A percentile compares a stretch with the other conserved stretches of the same genome.
Conservation (phyloP, 208 protist genomes). For the Crithidia bombi region DNA sequence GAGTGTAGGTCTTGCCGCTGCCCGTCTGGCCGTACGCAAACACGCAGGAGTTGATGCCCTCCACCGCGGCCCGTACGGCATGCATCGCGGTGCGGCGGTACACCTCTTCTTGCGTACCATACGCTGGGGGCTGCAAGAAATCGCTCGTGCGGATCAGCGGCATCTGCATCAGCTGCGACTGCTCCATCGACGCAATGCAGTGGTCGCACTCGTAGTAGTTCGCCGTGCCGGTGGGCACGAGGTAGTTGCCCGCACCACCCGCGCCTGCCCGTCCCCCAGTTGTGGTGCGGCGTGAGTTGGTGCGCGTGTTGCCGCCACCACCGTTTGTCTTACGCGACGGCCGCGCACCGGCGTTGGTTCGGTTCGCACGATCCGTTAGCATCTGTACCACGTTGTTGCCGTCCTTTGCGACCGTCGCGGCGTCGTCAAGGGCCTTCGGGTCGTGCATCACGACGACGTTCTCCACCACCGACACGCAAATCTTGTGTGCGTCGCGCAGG, state of each 20-base stretch:
- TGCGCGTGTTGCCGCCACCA: constrained; percentile 24
- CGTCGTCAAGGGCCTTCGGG: constrained; percentile 58
- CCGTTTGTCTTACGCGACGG: constrained; percentile 31
- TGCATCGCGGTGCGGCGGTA: constrained; percentile 69
- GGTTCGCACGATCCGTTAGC: constrained; percentile 47
- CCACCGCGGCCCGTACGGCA: constrained; percentile 73
- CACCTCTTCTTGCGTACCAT: constrained; percentile 78
- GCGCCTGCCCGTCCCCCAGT: constrained; percentile 9
- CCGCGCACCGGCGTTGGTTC: background rate
- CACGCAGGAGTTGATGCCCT: constrained; percentile 88
- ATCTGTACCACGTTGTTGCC: constrained; percentile 68
- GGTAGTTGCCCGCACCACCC: constrained; percentile 4
- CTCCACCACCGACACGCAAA: constrained; percentile 76
- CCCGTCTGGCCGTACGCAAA: constrained; percentile 92
- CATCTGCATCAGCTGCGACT: constrained; percentile 57
- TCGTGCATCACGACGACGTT: constrained; percentile 82
- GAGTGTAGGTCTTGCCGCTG: constrained; percentile 86
- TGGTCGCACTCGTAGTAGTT: constrained; percentile 77
- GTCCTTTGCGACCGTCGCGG: constrained; percentile 53
- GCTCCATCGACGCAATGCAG: constrained; percentile 72
- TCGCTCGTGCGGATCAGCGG: constrained; percentile 66
- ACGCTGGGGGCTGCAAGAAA: constrained; percentile 64
- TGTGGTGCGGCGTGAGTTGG: constrained; percentile 19
- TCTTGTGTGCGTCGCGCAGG: constrained; percentile 47
- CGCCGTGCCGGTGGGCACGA: constrained; percentile 58